These are phyloP conservation scores for Penicillium frequentans DNA, from an alignment of 2,329 filamentous ascomycete species.

Conservation along the genomic window DNA sequence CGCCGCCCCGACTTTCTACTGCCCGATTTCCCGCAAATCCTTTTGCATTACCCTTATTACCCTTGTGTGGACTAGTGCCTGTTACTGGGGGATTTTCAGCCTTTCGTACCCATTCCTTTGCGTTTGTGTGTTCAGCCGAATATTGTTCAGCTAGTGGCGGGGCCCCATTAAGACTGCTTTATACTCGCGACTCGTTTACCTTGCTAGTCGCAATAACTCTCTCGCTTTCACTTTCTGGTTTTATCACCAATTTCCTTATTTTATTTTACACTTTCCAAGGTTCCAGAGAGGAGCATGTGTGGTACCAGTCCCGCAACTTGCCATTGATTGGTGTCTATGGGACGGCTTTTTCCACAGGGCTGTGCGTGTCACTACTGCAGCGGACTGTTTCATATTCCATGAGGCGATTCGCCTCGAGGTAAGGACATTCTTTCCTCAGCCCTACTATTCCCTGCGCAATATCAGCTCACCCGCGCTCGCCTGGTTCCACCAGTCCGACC, in stretches of 20 bases:
- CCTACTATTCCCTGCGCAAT: constrained; percentile 19
- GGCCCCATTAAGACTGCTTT: constrained; percentile 6
- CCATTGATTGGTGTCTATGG: constrained; percentile 25
- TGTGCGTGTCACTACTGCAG: constrained; percentile 24
- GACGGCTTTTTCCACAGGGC: constrained; percentile 18
- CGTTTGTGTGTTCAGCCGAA: constrained; percentile 2
- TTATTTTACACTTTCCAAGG: not conserved
- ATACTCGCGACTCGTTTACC: constrained; percentile 8
- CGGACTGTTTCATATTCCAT: constrained; percentile 26
- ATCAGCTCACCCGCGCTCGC: constrained; percentile 3
- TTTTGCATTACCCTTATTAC: not conserved
- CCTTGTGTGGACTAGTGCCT: constrained; percentile 1
- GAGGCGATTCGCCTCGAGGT: constrained; percentile 25
- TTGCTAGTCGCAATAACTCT: constrained; percentile 5
- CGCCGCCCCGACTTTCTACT: constrained; percentile 18
- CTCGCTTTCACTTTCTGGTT: not conserved
- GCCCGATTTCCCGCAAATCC: constrained; percentile 13
- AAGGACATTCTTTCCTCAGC: constrained; percentile 18
- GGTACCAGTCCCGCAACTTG: constrained; percentile 8
- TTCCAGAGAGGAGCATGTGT: constrained; percentile 16
- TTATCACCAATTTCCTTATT: not conserved
- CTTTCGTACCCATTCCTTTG: not conserved
- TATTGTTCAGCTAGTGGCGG: constrained; percentile 17
- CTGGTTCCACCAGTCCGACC: constrained; percentile 18
- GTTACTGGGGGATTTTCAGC: not conserved